These are phyloP conservation scores for Heliamphora pulchella DNA, from an alignment of 179 eudicot genomes.

Conservation along the genomic window DNA sequence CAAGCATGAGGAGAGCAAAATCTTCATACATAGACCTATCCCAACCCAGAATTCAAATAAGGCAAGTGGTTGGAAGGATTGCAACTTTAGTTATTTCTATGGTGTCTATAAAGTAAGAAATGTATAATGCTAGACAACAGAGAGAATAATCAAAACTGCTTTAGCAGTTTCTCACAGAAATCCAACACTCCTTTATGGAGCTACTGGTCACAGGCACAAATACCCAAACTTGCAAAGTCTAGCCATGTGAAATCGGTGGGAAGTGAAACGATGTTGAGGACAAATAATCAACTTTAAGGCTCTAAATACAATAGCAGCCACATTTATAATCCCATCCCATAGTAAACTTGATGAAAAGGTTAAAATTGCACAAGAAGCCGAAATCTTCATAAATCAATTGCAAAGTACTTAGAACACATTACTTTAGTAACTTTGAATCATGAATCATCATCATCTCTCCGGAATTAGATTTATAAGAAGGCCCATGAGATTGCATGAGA, in stretches of 20 bases:
- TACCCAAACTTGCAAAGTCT: background rate
- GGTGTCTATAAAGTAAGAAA: background rate
- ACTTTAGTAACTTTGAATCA: background rate
- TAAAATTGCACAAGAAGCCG: background rate
- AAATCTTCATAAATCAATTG: background rate
- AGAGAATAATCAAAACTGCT: slow-evolving; percentile 4
- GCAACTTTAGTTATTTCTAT: slow-evolving; percentile 3
- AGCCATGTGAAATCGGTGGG: background rate
- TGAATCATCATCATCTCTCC: background rate
- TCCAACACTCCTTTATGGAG: background rate
- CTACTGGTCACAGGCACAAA: background rate
- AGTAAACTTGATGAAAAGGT: background rate
- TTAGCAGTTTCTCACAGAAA: background rate
- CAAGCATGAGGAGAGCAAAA: slow-evolving; percentile 2
- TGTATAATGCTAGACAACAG: slow-evolving; percentile 1
- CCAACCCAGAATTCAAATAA: background rate
- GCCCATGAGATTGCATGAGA: background rate
- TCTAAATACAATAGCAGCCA: background rate
- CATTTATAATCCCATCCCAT: background rate
- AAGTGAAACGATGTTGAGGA: background rate
- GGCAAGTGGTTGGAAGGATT: background rate
- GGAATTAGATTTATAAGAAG: background rate
- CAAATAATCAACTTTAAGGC: background rate
- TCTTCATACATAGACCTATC: background rate
- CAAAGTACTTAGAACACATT: background rate